Base-by-base conservation (phyloP, 352 stramenopile genomes). In the Pythium sukuiense region DNA sequence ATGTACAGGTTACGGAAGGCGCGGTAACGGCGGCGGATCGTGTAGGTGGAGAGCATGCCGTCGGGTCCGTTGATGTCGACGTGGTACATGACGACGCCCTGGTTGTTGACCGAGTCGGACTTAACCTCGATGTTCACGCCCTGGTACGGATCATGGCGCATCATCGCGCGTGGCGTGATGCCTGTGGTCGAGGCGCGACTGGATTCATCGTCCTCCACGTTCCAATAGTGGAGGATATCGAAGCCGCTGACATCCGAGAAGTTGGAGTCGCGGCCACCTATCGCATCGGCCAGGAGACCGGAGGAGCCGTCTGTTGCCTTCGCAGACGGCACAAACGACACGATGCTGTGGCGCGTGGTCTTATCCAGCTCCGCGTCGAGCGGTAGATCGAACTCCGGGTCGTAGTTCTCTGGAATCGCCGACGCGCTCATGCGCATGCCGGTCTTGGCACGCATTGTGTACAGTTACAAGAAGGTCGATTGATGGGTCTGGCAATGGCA, bases 51-150 rank as follows among this genome's bases (percentile, higher is more conserved):
- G 13, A 94, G 66, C 54, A 92, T 70, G 0, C 84, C 84, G 32
- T 92, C 75, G 0, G 85, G 85, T 9, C 82, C 83, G 63, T 92
- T 89, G 49, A 95, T 91, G 57, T 95, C 87, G 55, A 95, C 85
- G 71, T 95, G 87, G 64, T 95, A 95, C 83, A 95, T 92, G 59
- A 95, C 87, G 37, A 82, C 72, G 26, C 78, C 78, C 43, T 86
- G 65, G 55, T 72, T 81, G 71, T 74, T 76, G 59, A 86, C 72
- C 62, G 78, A 86, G 56, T 86, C 74, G 69, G 74, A 80, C 56
- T 72, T 84, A 29, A 86, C 76, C 9, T 83, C 76, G 18, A 83
- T 68, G 0, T 67, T 76, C 54, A 93, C 81, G 57, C 75, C 82
- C 35, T 89, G 80, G 63, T 92, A 93, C 59, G 85, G 76, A 58